Base-by-base conservation (phyloP, 768 basidiomycete genomes). In the Serendipita sp. region DNA sequence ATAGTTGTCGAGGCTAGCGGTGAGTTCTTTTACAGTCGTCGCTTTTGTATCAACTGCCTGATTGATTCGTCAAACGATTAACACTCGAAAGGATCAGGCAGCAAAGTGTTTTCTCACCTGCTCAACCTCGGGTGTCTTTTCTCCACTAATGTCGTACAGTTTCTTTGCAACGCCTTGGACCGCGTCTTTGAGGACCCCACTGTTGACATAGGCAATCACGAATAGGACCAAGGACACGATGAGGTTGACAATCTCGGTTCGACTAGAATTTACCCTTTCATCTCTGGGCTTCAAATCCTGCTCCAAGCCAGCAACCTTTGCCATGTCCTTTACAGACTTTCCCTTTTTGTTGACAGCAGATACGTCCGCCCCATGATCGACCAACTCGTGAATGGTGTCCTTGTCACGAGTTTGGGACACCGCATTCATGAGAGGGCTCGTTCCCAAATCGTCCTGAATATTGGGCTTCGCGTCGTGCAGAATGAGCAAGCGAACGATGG, bases 401-500 rank as follows among this genome's bases (percentile, higher is more conserved):
- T 70, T 65, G 65, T 70, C 70, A 7, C 54, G 44, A n/a, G 66
- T 45, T n/a, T 66, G 41, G 18, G 54, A 48, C 13, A 71, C 54
- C 24, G 71, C 69, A 46, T 68, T 68, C 70, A 71, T 71, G 41
- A 71, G 69, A 3, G 71, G 67, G 45, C 63, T 69, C 67, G 34
- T 62, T 63, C 13, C 64, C 44, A 7, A 7, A 5, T 41, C 41
- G 41, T 41, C 41, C 13, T 5, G 7, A 13, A 41, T 5, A 47
- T 72, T 64, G 45, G 69, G 64, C 7, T 70, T 65, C 4, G 71
- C 70, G 13, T 67, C 65, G 0, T 65, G 65, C 34, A 69, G 66
- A 28, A 71, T 66, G 13, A 72, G 68, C n/a, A 67, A 66, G 30
- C 66, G 56, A 51, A 70, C 69, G 41, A 72, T 72, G 10, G 65